Evolutionary conservation across 2,329 filamentous ascomycete genomes (phyloP), one percentile per base, ranked within the genome.

Genomic region (Westerdykella aurantiaca): DNA sequence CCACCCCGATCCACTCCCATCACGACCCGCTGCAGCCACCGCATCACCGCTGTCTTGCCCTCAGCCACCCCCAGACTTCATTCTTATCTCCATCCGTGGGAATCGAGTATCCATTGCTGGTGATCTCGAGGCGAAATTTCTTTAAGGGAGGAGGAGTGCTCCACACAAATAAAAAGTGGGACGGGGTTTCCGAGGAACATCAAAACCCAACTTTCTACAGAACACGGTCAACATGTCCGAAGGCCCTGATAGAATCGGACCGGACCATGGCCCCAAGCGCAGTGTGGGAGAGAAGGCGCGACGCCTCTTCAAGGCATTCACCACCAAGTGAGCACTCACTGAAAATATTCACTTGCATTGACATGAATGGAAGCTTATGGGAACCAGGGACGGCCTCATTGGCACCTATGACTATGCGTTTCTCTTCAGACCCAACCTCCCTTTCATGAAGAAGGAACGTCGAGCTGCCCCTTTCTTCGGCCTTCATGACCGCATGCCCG

Each of bases 341-440:
- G 7, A 34, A 7, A 29, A 13, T 14, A 7, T 12, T 9, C 6
- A 14, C 3, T 3, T 35, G 3, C 16, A 6, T 35, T 31, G 2
- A n/a, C 37, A 35, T 31, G 17, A 12, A 35, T 31, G 17, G n/a
- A 39, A 25, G 31, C 50, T 58, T 40, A 58, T 45, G 43, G 2
- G 17, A 6, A 13, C 12, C 37, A 82, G 73, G 48, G 77, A 89
- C 1, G 90, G 90, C 11, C 76, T 95, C 21, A 68, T 96, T 44
- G 90, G 90, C 50, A 76, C 82, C 56, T 96, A 96, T 68, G 86
- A 96, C 75, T 96, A 96, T 76, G 86, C 67, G 31, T 93, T 89
- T 60, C 81, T 96, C 34, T 95, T 96, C 74, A 81, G 73, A 17
- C 86, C 78, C 1, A 89, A 86, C 53, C 69, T 95, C 17, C 90